Conservation (phyloP, 306 rosid species). For the Medicago lupulina region DNA sequence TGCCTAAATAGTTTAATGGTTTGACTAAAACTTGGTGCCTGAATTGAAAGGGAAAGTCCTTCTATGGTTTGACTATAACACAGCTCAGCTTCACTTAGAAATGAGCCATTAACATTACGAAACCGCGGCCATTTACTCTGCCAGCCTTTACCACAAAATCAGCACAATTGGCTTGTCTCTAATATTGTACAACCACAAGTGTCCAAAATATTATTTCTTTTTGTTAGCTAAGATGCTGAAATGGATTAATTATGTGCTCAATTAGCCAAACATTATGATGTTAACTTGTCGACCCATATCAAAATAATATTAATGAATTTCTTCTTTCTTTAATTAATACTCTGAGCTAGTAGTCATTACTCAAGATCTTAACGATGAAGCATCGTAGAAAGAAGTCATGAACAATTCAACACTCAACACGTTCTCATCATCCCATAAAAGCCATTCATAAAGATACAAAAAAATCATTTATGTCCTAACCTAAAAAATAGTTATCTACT, state of each 20-base stretch:
- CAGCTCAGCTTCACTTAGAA: slow-evolving; percentile 35
- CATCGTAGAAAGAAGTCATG: slow-evolving; percentile 12
- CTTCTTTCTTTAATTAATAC: too few species aligned
- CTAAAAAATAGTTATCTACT: background rate
- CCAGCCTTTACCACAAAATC: slow-evolving; percentile 15
- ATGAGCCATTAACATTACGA: background rate
- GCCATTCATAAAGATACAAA: background rate
- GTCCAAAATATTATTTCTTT: background rate
- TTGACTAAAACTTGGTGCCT: slow-evolving; percentile 22
- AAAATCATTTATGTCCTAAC: background rate
- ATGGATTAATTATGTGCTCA: slow-evolving; percentile 14
- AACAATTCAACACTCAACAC: slow-evolving; percentile 10
- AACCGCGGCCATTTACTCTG: slow-evolving; percentile 36
- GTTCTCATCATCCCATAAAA: slow-evolving; percentile 9
- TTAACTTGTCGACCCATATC: slow-evolving; percentile 10
- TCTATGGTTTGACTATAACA: slow-evolving; percentile 36
- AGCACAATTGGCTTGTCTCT: background rate
- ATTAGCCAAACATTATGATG: slow-evolving; percentile 27
- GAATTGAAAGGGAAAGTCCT: background rate
- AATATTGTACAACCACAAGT: background rate
- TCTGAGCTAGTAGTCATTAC: background rate
- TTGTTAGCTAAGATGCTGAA: background rate
- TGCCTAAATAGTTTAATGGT: background rate
- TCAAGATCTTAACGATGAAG: slow-evolving; percentile 35
- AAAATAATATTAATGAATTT: too few species aligned